Base-by-base conservation (phyloP, 148 eudicot genomes). In the Cornus kousa region DNA sequence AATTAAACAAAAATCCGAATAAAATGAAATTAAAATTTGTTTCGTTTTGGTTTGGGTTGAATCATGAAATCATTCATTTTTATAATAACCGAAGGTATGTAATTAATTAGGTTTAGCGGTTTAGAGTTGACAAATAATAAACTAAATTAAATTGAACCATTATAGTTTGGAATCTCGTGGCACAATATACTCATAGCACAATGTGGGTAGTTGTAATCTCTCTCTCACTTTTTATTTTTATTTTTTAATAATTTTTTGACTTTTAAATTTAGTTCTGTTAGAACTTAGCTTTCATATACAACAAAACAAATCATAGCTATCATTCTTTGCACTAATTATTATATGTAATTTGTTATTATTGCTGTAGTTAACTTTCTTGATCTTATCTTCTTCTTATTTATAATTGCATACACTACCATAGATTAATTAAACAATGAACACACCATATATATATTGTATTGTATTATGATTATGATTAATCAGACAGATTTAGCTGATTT, bases 271-370 rank as follows among this genome's bases (percentile, higher is more conserved):
- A 19, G 66, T 20, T 62, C 73, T 23, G 78, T 75, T 75, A 24
- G 78, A 75, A 75, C 78, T 13, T 39, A 75, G 50, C 78, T 75
- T 75, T 75, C 78, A 43, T 19, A 60, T 8, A 74, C 35, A 64
- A 65, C 70, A 35, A 40, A 65, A 70, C 68, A 65, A 75, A 75
- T 75, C 70, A 75, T 75, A 22, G 55, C 73, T 40, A 19, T n/a
- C 73, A 70, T 19, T 70, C 53, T 16, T 70, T 39, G 14, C 71
- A 33, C 71, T 33, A 43, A 43, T 43, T 6, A 43, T 43, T 68
- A 69, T 32, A 11, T 16, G 55, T 57, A 0, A 5, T 13, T 57
- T 13, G 62, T 57, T 57, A 57, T 57, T 57, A 57, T 57, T 57
- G 66, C 19, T 24, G 62, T 17, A 20, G 4, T 20, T 62, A 20